Evolutionary conservation across 345 rosid genomes (phyloP).

Genomic region (thale cress (Arabidopsis thaliana)): DNA sequence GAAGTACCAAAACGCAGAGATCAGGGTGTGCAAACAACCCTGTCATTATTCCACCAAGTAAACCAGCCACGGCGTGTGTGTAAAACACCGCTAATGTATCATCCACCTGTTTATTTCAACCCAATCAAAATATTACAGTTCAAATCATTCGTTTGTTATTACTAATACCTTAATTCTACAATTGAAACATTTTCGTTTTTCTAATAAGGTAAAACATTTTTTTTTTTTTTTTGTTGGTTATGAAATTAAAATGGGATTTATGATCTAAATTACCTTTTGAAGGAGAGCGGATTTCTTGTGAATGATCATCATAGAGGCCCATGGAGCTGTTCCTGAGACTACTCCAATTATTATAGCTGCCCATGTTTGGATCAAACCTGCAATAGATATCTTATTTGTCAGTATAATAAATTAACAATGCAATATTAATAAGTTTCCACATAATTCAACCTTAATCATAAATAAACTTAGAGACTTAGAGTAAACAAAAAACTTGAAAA

Average conservation of each 20-base stretch:
- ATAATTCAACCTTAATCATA: not conserved
- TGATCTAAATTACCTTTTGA: conserved; percentile 48
- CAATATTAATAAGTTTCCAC: not conserved
- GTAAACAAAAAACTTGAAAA: not conserved
- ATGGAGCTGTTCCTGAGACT: conserved; percentile 83
- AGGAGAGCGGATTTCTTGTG: conserved; percentile 73
- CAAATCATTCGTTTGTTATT: not conserved
- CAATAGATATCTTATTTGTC: conserved; percentile 11
- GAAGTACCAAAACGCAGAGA: conserved; percentile 57
- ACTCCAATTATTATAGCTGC: conserved; percentile 83
- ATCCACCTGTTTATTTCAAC: conserved; percentile 55
- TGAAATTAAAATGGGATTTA: no score
- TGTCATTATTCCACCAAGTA: conserved; percentile 76
- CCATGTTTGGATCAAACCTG: conserved; percentile 91
- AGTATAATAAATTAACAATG: not conserved
- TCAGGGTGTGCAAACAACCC: conserved; percentile 86
- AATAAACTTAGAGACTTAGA: not conserved
- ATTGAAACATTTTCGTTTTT: not conserved
- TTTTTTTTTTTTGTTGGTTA: no score
- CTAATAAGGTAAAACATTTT: no score
- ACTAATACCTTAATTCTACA: not conserved
- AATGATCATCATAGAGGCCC: conserved; percentile 96
- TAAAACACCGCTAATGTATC: conserved; percentile 91
- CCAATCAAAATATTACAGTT: not conserved
- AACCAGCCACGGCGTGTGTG: conserved; percentile 95